Percentiles rank a stretch among this genome's conserved stretches.
Evolutionary conservation across 2,329 filamentous ascomycete species (phyloP).

Genomic region (Dactylellina parvicollis): DNA sequence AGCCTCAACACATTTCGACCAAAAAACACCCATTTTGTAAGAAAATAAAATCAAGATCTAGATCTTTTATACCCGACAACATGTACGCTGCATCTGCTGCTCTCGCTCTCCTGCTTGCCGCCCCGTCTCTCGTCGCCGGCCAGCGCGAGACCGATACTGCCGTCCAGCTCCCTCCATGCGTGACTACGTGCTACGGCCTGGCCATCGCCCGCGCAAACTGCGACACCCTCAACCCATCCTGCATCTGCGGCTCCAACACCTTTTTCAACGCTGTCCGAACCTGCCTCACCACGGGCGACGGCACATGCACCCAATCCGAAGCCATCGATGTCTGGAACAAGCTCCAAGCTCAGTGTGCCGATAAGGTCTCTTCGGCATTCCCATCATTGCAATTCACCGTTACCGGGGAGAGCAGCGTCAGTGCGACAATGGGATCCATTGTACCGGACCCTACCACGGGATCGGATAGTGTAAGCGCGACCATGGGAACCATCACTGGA

Average conservation of each 20-base stretch:
- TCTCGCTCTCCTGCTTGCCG: constrained; percentile 9
- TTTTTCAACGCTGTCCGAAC: constrained; percentile 40
- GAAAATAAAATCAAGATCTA: too few relatives aligned
- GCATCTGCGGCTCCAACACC: constrained; percentile 47
- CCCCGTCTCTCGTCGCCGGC: constrained; percentile 7
- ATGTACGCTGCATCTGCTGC: constrained; percentile 28
- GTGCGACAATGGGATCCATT: constrained; percentile 10
- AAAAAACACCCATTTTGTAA: too few relatives aligned
- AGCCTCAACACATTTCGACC: constrained; percentile 20
- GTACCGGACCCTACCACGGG: constrained; percentile 9
- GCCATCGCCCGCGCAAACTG: constrained; percentile 46
- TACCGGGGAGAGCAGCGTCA: constrained; percentile 10
- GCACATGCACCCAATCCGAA: constrained; percentile 32
- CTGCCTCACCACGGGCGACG: constrained; percentile 34
- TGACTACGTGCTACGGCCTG: constrained; percentile 43
- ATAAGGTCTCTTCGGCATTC: constrained; percentile 31
- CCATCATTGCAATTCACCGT: constrained; percentile 29
- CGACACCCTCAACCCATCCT: constrained; percentile 44
- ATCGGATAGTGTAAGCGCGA: not conserved
- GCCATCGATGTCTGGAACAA: constrained; percentile 36
- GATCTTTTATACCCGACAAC: not conserved
- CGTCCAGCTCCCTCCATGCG: constrained; percentile 27
- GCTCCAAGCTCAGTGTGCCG: constrained; percentile 40
- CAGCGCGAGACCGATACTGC: constrained; percentile 28
- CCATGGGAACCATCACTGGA: constrained; percentile 7